Evolutionary conservation across 306 rosid species (phyloP), one percentile per base, ranked within the genome.

Genomic region (barrel medic (Medicago truncatula)): DNA sequence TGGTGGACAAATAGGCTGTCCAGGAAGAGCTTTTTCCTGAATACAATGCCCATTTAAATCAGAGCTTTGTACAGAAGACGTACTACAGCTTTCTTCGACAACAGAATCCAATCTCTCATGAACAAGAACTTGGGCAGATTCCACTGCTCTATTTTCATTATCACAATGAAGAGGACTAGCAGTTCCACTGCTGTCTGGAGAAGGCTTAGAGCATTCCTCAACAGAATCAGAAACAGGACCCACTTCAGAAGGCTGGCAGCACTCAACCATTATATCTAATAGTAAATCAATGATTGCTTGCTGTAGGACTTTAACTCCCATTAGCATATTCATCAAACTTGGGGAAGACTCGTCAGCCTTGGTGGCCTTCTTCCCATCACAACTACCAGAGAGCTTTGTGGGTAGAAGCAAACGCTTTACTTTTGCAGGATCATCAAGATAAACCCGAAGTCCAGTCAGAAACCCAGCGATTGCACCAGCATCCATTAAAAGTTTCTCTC

Each of bases 401-500:
- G 99, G 98, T 69, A 96, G 96, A 83, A 96, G 98, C 88, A 96
- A 81, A 44, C 97, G 99, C 85, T 96, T 96, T 21, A 96, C 99
- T 88, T 92, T 96, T 36, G 90, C 97, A 78, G 99, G 99, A 83
- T 96, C 99, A 82, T 96, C 99, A 71, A 96, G 99, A 88, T 96
- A 96, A 73, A 96, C 98, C 63, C 99, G 93, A 67, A 96, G 99
- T 71, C 99, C 98, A 56, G 98, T 96, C 80, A 92, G 81, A 84
- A 96, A 96, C 67, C 99, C 98, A 76, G 98, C 97, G 88, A 96
- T 96, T 53, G 99, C 99, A 76, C 98, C 98, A 36, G 98, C 93
- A 83, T 96, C 99, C 93, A 92, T 90, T 67, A 96, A 77, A 70
- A 96, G 97, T 76, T 96, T 96, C 83, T 96, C 99, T 82, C 96